Evolutionary conservation across 1,284 basidiomycete genomes (phyloP).

Genomic region (Papiliotrema fonsecae): DNA sequence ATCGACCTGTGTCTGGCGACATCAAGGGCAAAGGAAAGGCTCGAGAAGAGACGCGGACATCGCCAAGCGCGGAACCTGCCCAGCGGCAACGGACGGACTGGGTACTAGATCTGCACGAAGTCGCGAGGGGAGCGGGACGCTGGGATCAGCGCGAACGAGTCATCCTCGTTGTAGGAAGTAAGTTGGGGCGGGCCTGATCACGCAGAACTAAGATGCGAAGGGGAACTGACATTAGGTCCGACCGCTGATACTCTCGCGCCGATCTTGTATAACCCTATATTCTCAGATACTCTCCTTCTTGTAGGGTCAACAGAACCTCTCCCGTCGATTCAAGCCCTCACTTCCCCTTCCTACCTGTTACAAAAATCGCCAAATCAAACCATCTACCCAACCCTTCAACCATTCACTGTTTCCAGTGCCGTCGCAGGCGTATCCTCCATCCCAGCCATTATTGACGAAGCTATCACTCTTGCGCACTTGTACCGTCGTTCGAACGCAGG

Average conservation of each 20-base stretch:
- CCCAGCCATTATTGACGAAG: slow-evolving; percentile 24
- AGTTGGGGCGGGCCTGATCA: slow-evolving; percentile 7
- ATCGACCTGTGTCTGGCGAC: no score
- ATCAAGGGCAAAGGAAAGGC: no score
- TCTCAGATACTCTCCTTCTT: slow-evolving; percentile 31
- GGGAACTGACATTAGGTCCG: slow-evolving; percentile 14
- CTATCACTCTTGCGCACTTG: slow-evolving; percentile 20
- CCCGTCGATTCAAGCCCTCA: slow-evolving; percentile 32
- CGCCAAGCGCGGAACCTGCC: neutral
- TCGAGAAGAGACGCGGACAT: no score
- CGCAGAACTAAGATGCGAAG: no score
- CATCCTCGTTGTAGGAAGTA: slow-evolving; percentile 34
- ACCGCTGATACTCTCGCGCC: slow-evolving; percentile 27
- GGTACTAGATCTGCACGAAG: slow-evolving; percentile 26
- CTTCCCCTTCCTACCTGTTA: slow-evolving; percentile 30
- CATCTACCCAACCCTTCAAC: slow-evolving; percentile 34
- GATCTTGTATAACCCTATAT: slow-evolving; percentile 29
- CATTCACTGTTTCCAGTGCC: slow-evolving; percentile 13
- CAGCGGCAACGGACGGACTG: slow-evolving; percentile 23
- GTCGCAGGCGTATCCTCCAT: slow-evolving; percentile 15
- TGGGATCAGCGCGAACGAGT: slow-evolving; percentile 26
- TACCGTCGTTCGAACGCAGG: slow-evolving; percentile 10
- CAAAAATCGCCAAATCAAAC: slow-evolving; percentile 12
- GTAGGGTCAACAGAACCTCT: slow-evolving; percentile 23
- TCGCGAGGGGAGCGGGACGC: slow-evolving; percentile 18